Evolutionary conservation across 1,284 basidiomycete genomes (phyloP), one percentile per base, ranked within the genome.

Genomic region (Trichosporon asahii): DNA sequence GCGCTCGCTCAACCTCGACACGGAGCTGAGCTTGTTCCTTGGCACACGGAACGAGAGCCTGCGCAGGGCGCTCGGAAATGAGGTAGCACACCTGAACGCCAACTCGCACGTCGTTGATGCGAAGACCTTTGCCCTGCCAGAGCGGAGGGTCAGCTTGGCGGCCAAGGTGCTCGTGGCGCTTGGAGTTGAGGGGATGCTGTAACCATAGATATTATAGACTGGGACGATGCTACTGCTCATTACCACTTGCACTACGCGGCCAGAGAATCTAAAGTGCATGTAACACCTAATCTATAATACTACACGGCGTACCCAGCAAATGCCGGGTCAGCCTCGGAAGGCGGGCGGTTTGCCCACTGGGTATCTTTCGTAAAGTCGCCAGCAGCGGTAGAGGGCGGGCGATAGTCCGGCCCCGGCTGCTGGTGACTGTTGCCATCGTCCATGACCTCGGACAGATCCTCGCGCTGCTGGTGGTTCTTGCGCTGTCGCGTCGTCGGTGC

Each of bases 21-120:
- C 94, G 14, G 96, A 99, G 79, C 88, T 98, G 46, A 95, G 93
- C 1, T 91, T 98, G 75, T 81, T 97, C 60, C 88, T 98, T 85
- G 83, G 91, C 46, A 89, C 94, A 7, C 88, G 89, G 8, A 87
- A 87, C 2, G 75, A 82, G 0, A 70, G 78, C 0, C 72, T 87
- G 31, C 76, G 83, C 5, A 70, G 76, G 25, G 77, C 82, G 1
- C 78, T 89, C 53, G 80, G 77, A 21, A 70, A 78, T 7, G 88
- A 89, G 75, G 78, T 88, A 15, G 75, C 77, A 25, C 74, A 76
- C 27, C 78, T 89, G 27, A 76, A 85, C 57, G 70, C 78, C 60
- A 73, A 85, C 70, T 85, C 86, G 0, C 78, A 72, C 23, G 81
- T 82, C 15, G 87, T 88, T 0, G 84, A 85, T 15, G 80, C 81